Percentiles rank a stretch among this genome's conserved stretches.
Evolutionary conservation across 768 basidiomycete genomes (phyloP).

Genomic region (Peribolospora kevripleyi): DNA sequence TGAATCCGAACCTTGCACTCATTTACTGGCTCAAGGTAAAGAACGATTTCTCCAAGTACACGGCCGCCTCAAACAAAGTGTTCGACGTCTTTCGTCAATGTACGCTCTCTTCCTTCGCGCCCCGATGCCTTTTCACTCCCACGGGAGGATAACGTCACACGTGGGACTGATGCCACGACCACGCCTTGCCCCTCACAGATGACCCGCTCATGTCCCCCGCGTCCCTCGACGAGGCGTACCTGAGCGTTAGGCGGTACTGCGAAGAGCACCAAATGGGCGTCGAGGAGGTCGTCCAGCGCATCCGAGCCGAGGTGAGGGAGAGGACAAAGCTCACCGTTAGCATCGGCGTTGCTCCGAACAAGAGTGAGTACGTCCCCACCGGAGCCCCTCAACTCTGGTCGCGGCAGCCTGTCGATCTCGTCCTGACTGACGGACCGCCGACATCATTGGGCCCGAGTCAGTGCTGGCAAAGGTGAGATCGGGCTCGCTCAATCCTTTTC

Average conservation of each 20-base stretch:
- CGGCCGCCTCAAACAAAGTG: constrained; percentile 25
- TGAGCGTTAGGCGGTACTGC: constrained; percentile 75
- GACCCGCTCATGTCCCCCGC: constrained; percentile 51
- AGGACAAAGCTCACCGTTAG: constrained; percentile 75
- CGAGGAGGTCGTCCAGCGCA: constrained; percentile 49
- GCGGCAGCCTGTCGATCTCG: too few species aligned
- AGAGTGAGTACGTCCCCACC: constrained; percentile 22
- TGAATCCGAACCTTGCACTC: too few species aligned
- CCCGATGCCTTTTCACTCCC: too few species aligned
- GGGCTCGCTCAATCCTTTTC: too few species aligned
- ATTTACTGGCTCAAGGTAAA: not conserved
- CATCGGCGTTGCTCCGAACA: constrained; percentile 87
- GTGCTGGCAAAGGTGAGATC: too few species aligned
- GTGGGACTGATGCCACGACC: too few species aligned
- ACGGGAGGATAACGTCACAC: too few species aligned
- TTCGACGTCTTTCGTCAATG: constrained; percentile 31
- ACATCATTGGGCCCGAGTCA: too few species aligned
- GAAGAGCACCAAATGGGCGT: constrained; percentile 36
- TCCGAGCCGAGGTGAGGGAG: constrained; percentile 43
- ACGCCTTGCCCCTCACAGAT: not conserved
- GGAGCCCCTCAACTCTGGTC: too few species aligned
- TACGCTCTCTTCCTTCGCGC: too few species aligned
- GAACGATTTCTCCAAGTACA: constrained; percentile 12
- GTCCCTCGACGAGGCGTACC: constrained; percentile 72
- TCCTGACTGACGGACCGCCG: too few species aligned